Conservation (phyloP, 2,329 filamentous ascomycete species). For the Dothideomycetes sp. region DNA sequence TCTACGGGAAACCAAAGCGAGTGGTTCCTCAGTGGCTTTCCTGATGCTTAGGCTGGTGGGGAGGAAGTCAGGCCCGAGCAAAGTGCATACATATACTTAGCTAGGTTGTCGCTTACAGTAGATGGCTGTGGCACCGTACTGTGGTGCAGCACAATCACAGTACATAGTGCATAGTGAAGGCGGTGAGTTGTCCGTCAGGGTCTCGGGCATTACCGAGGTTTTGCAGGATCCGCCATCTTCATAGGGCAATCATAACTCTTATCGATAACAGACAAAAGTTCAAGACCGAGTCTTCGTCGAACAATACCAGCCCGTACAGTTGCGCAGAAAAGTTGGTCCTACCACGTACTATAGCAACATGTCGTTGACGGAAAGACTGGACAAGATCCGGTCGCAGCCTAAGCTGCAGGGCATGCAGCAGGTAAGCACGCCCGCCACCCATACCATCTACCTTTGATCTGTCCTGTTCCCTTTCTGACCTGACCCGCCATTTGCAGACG, state of each 20-base stretch:
- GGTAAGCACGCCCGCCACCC: conserved; percentile 14
- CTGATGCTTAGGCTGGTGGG: not conserved
- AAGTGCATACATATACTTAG: no score
- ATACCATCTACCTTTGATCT: no score
- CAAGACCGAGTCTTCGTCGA: not conserved
- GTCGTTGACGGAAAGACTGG: conserved; percentile 79
- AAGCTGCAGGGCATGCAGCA: conserved; percentile 93
- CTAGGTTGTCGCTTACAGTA: no score
- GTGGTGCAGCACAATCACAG: not conserved
- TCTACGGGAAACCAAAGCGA: no score
- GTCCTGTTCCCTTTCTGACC: no score
- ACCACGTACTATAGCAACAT: conserved; percentile 15
- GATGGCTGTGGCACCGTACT: not conserved
- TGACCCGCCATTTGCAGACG: conserved; percentile 42
- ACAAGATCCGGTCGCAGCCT: conserved; percentile 85
- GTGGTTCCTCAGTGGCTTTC: not conserved
- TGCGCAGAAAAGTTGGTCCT: not conserved
- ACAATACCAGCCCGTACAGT: not conserved
- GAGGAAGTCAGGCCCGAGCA: not conserved
- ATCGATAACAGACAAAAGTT: not conserved
- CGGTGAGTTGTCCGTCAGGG: not conserved
- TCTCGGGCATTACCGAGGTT: not conserved
- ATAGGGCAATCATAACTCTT: not conserved
- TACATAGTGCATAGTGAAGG: not conserved
- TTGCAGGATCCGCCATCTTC: no score